Base-by-base conservation (phyloP, 441 rosid species). In the Mallotus japonicus region DNA sequence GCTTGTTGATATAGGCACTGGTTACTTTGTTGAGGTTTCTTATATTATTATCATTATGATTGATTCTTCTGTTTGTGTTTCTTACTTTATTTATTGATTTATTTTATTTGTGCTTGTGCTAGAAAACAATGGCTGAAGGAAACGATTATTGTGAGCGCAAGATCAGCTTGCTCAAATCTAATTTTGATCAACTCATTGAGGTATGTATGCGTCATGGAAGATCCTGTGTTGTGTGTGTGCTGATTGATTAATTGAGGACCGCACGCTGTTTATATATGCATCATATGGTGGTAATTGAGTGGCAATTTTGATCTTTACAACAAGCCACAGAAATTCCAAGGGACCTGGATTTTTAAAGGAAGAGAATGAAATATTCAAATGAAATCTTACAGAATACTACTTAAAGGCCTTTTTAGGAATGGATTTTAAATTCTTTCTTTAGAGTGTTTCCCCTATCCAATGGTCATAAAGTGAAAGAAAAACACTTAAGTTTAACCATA, bases 61-160 rank as follows among this genome's bases (percentile, higher is more conserved):
- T 15, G 46, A 15, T 46, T 11, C 46, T 34, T 34, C 40, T 73
- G 15, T 37, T 0, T 12, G 51, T 56, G 5, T 66, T 64, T 47
- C 9, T 24, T 37, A 6, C 60, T 57, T 6, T 15, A n/a, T 24
- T 28, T 24, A 24, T 24, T 59, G 37, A 17, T 55, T 68, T 68
- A 73, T 60, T 68, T 62, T 15, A 69, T 57, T 67, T 8, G 67
- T 46, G 13, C 75, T 53, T 47, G 70, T 73, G 0, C 34, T 81
- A 94, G 99, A 95, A 95, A 89, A 88, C 96, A 37, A 92, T 91
- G 97, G 83, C 65, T 8, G 91, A 91, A 75, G 99, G 98, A 11
- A 92, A 91, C 80, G 96, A 89, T 74, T 92, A 91, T 61, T 95
- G 99, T 57, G 92, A 90, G 78, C 89, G 98, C 62, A 95, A 95